Evolutionary conservation across 345 rosid species (phyloP), one percentile per base, ranked within the genome.

Genomic region (Melastoma malabathricum): DNA sequence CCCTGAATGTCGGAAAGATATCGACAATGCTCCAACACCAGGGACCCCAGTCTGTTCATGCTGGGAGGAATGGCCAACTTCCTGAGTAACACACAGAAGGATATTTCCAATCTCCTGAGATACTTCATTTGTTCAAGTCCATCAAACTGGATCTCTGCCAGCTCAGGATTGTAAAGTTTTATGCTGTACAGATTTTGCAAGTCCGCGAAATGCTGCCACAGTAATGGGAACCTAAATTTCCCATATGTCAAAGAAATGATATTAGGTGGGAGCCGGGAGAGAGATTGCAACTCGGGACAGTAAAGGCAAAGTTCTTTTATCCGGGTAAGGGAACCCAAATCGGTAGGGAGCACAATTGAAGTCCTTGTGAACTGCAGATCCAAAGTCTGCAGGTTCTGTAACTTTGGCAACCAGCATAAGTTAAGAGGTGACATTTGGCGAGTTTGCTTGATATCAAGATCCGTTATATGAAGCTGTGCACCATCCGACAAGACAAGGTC

Each of bases 261-360:
- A 41, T 14, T 3, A 0, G 54, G 15, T 6, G 15, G 54, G 7
- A 50, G 43, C 7, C 8, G 0, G 1, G 3, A 9, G 0, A 29
- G 43, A 10, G 54, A 50, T 3, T 3, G 43, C 0, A 41, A 4
- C 14, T 29, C 3, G 0, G 15, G 8, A 29, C 0, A 29, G 1
- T 0, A 3, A 7, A 50, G 0, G 0, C 0, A 0, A 14, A 50
- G 54, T 0, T 0, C 0, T n/a, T 1, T 13, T 2, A 50, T 4
- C 1, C 6, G 3, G 34, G 43, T 15, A 18, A 29, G 43, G 54
- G 54, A 50, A 1, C 15, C 34, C 0, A 29, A 50, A 9, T 15
- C 20, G 1, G 4, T 6, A 14, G 27, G 15, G 0, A 7, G 9
- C 38, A 5, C 7, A 7, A 50, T 13, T 18, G 13, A 14, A 13